Conservation (phyloP, 1,139 yeast genomes). For the Debaryomycetaceae sp. region DNA sequence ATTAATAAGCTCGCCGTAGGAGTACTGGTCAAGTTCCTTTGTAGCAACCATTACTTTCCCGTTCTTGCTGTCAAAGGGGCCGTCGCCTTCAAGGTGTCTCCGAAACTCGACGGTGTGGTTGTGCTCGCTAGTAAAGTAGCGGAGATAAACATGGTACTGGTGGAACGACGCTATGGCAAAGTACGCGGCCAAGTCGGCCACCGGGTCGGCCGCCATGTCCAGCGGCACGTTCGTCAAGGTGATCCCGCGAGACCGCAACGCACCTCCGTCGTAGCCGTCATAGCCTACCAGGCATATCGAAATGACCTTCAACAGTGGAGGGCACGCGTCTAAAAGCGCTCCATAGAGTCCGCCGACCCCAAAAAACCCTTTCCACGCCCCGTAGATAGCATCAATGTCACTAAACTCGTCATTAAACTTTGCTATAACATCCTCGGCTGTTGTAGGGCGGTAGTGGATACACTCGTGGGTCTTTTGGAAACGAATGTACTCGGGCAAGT, state of each 20-base stretch:
- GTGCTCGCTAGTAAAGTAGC: constrained; percentile 16
- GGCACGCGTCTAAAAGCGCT: constrained; percentile 40
- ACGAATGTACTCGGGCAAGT: constrained; percentile 10
- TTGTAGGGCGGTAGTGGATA: constrained; percentile 8
- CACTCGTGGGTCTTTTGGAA: constrained; percentile 11
- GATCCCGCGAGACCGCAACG: constrained; percentile 32
- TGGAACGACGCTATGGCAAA: constrained; percentile 54
- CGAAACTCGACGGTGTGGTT: constrained; percentile 36
- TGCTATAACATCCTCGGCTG: constrained; percentile 11
- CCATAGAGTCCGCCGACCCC: constrained; percentile 38
- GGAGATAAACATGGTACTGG: constrained; percentile 42
- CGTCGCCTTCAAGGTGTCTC: constrained; percentile 18
- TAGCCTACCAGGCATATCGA: constrained; percentile 65
- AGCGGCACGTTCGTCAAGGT: constrained; percentile 58
- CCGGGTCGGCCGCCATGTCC: constrained; percentile 51
- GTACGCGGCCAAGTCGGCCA: constrained; percentile 65
- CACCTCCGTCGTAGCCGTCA: constrained; percentile 44
- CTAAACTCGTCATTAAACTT: constrained; percentile 23
- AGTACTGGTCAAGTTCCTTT: constrained; percentile 20
- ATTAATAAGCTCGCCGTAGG: constrained; percentile 36
- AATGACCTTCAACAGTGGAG: constrained; percentile 42
- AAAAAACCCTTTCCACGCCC: constrained; percentile 49
- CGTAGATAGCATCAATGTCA: constrained; percentile 49
- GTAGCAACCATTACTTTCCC: constrained; percentile 21
- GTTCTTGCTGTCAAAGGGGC: constrained; percentile 19